Evolutionary conservation across 2,329 filamentous ascomycete genomes (phyloP).

Genomic region (Mycosphaerella arachidis): DNA sequence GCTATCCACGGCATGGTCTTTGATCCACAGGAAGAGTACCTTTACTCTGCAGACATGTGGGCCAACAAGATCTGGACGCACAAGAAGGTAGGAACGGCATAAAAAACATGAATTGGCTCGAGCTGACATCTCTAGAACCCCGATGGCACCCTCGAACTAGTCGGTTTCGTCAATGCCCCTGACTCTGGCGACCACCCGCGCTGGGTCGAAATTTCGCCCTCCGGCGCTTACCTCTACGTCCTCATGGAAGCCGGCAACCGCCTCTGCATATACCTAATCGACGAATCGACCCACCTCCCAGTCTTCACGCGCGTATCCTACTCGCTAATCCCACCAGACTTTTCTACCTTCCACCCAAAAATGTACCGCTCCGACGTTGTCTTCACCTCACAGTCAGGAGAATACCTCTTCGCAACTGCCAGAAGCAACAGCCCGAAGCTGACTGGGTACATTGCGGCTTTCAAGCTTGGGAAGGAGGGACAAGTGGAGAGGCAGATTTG

Average conservation of each 20-base stretch:
- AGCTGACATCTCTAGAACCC: constrained; percentile 36
- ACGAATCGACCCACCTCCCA: constrained; percentile 67
- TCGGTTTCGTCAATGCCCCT: constrained; percentile 70
- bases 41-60: constrained; percentile 74
- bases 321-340: constrained; percentile 74
- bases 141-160: constrained; percentile 59
- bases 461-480: constrained; percentile 62
- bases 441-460: constrained; percentile 78
- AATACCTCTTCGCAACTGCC: constrained; percentile 80
- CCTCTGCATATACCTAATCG: constrained; percentile 75
- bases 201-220: constrained; percentile 81
- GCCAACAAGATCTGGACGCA: constrained; percentile 83
- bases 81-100: constrained; percentile 48
- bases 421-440: constrained; percentile 70
- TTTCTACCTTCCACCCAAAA: constrained; percentile 48
- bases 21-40: constrained; percentile 65
- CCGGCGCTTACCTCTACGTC: constrained; percentile 73
- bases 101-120: neutral
- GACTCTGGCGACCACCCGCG: constrained; percentile 70
- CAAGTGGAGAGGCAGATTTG: constrained; percentile 73
- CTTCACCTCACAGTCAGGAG: constrained; percentile 61
- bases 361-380: constrained; percentile 87
- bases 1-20: constrained; percentile 82
- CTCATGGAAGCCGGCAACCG: constrained; percentile 89
- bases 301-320: constrained; percentile 73